Evolutionary conservation across 23 red algal species (phyloP).

Genomic region (Agarophyton chilense): DNA sequence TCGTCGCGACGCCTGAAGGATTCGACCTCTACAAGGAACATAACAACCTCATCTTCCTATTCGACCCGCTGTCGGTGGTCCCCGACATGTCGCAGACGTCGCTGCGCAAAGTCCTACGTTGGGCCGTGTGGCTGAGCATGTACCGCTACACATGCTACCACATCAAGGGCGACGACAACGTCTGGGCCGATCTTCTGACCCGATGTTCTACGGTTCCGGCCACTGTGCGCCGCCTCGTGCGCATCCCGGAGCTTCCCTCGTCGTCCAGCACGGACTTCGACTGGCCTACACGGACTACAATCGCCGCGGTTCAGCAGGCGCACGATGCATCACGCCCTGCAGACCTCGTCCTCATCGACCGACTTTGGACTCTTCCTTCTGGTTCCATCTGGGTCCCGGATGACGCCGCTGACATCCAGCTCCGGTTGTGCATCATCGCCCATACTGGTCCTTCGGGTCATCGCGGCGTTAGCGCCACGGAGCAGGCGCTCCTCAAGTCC

Average conservation of each 20-base stretch:
- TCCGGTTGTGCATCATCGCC: conserved; percentile 24
- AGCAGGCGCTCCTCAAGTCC: too few species aligned
- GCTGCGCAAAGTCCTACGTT: conserved; percentile 43
- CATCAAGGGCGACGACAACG: conserved; percentile 52
- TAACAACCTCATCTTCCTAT: conserved; percentile 61
- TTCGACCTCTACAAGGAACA: conserved; percentile 49
- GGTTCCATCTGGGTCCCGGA: conserved; percentile 43
- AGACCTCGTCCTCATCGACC: background rate
- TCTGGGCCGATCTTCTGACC: conserved; percentile 44
- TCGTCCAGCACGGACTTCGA: conserved; percentile 19
- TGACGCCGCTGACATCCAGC: conserved; percentile 16
- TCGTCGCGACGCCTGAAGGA: conserved; percentile 14
- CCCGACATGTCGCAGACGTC: conserved; percentile 25
- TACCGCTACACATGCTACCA: conserved; percentile 45
- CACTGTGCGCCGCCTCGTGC: conserved; percentile 25
- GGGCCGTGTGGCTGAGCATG: conserved; percentile 34
- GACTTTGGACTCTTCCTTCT: background rate
- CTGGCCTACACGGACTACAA: background rate
- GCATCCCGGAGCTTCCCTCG: conserved; percentile 17
- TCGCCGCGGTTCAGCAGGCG: conserved; percentile 8
- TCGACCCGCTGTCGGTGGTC: conserved; percentile 50
- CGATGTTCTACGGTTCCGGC: background rate
- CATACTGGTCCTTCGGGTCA: conserved; percentile 29
- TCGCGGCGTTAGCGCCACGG: background rate
- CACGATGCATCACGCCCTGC: background rate